Evolutionary conservation across 176 grass and related monocot species (phyloP).

Genomic region (Tillandsia fasciculata): DNA sequence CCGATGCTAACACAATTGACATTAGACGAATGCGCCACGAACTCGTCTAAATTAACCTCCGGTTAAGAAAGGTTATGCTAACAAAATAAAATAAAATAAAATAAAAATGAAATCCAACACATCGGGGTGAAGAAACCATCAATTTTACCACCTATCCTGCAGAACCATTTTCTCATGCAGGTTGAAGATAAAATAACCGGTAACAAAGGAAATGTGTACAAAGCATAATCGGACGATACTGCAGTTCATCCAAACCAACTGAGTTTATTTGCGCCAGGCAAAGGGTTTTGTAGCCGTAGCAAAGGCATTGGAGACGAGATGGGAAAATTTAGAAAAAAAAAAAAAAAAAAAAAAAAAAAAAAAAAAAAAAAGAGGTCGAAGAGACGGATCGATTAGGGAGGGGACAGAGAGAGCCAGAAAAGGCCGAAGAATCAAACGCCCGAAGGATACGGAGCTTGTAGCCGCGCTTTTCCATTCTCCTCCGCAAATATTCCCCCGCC

Average conservation of each 20-base stretch:
- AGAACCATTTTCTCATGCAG: no score
- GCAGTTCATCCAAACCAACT: no score
- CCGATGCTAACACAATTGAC: constrained; percentile 69
- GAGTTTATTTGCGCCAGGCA: no score
- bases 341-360: no score
- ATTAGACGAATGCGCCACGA: constrained; percentile 60
- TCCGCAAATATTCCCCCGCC: not conserved
- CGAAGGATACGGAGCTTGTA: constrained; percentile 96
- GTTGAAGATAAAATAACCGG: no score
- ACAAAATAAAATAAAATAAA: no score
- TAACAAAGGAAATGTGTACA: no score
- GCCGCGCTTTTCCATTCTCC: constrained; percentile 55
- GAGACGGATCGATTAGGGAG: constrained; percentile 24
- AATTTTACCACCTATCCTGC: not conserved
- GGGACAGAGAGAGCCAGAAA: not conserved
- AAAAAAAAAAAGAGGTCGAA: not conserved
- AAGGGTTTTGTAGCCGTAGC: no score
- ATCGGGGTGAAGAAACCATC: not conserved
- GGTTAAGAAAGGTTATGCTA: constrained; percentile 28
- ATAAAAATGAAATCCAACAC: constrained; percentile 8
- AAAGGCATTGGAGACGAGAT: no score
- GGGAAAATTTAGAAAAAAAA: no score
- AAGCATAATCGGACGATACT: no score
- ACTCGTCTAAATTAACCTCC: constrained; percentile 48
- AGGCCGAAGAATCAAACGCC: not conserved